Conservation (phyloP, 495 filamentous ascomycete genomes). For the Penicillium flavigenum region DNA sequence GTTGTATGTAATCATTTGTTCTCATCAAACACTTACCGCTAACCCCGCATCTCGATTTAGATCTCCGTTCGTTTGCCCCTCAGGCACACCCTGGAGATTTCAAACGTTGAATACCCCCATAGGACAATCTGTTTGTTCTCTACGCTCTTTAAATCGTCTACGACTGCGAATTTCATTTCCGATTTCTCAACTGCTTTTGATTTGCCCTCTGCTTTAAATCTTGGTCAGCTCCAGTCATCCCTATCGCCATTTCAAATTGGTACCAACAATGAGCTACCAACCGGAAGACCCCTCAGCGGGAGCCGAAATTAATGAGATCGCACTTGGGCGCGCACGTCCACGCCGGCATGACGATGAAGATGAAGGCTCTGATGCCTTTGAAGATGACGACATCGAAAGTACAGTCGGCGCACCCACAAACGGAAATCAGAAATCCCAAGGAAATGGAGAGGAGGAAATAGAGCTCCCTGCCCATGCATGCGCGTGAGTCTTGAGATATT, state of each 20-base stretch:
- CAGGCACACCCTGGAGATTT: conserved; percentile 25
- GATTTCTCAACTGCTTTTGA: conserved; percentile 12
- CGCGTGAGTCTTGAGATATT: conserved; percentile 63
- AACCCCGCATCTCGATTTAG: conserved; percentile 5
- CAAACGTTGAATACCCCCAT: conserved; percentile 14
- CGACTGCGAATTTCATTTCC: conserved; percentile 1
- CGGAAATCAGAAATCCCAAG: conserved; percentile 63
- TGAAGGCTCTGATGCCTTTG: conserved; percentile 76
- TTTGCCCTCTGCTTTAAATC: conserved; percentile 6
- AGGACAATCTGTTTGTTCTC: conserved; percentile 31
- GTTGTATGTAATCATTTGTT: conserved; percentile 10
- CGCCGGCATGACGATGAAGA: conserved; percentile 81
- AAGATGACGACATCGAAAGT: conserved; percentile 91
- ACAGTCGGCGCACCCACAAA: conserved; percentile 81
- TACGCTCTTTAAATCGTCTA: conserved; percentile 33
- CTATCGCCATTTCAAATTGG: conserved; percentile 58
- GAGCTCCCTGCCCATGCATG: conserved; percentile 94
- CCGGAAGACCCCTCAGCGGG: conserved; percentile 61
- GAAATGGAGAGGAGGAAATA: conserved; percentile 77
- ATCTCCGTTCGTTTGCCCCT: conserved; percentile 27
- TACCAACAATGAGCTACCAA: conserved; percentile 57
- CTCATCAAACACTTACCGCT: not conserved
- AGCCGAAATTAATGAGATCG: conserved; percentile 73
- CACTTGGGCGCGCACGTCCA: conserved; percentile 60
- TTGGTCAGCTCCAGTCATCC: conserved; percentile 6